Base-by-base conservation (phyloP, 768 basidiomycete species). In the Leccinum pellstonianum region DNA sequence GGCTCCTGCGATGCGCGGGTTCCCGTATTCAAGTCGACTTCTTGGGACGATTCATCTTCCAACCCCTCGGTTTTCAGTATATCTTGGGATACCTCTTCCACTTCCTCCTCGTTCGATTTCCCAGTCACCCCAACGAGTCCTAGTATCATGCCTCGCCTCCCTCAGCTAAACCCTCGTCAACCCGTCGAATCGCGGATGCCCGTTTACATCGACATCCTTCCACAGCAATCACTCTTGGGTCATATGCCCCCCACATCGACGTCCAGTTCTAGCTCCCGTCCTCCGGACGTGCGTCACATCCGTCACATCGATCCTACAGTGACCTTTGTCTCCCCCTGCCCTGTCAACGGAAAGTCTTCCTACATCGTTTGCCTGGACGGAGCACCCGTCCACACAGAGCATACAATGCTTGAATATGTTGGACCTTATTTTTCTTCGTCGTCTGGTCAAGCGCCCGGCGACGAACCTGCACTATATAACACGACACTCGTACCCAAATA, bases 261-360 rank as follows among this genome's bases (percentile, higher is more conserved):
- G 15, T 59, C 64, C 23, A 35, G 14, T 49, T 23, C 57, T 17
- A 23, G 53, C 56, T 1, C 37, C 1, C 55, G 59, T n/a, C 50
- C 64, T 33, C 17, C 55, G 3, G 70, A 64, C 25, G 72, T 76
- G 43, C 86, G 87, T 33, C 80, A 77, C 23, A 75, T 90, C 55
- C 74, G 73, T 11, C 73, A 78, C 48, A 88, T 90, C 63, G 85
- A 90, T 65, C 86, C 87, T 0, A 85, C 84, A 2, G 79, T 90
- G 27, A 86, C 88, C 19, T 84, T 90, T 63, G 68, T 82, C 33
- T 82, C 86, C 4, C 78, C 72, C 3, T 72, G 77, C 2, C 65
- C 76, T 4, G 75, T 86, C 35, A 67, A 73, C 10, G 86, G 86
- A 29, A 77, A 78, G 31, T 86, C 85, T 1, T 76, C 76, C 33